Conservation (phyloP, 106 monocot species). For the Dioscorea dumetorum region DNA sequence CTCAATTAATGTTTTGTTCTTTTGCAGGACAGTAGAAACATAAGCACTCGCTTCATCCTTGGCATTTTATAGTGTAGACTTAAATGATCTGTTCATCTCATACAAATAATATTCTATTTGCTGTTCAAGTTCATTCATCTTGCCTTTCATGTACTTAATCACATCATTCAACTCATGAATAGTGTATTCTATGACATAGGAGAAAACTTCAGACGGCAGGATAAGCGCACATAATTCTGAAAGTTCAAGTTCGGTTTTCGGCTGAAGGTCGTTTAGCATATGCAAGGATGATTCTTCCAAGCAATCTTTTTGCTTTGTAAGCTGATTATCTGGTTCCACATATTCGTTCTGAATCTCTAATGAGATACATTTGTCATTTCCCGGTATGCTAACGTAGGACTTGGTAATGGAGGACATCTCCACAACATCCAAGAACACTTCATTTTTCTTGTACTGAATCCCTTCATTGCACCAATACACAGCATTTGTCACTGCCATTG, state of each 20-base stretch:
- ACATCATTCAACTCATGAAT: conserved; percentile 27
- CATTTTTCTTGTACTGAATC: too few relatives aligned
- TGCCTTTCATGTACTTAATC: conserved; percentile 27
- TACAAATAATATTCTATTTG: conserved; percentile 40
- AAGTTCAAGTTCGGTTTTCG: conserved; percentile 36
- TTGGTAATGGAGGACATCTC: too few relatives aligned
- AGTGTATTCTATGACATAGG: conserved; percentile 52
- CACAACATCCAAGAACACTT: too few relatives aligned
- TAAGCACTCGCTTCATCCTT: conserved; percentile 38
- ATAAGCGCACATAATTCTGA: conserved; percentile 36
- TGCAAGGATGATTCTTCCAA: conserved; percentile 23
- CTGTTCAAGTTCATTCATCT: conserved; percentile 31
- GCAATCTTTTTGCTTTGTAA: conserved; percentile 9
- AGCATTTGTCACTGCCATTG: too few relatives aligned
- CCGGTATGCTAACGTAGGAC: too few relatives aligned
- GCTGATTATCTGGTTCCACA: conserved; percentile 6
- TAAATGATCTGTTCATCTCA: conserved; percentile 34
- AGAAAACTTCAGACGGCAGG: conserved; percentile 46
- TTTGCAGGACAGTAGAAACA: too few relatives aligned
- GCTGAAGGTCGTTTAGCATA: conserved; percentile 9
- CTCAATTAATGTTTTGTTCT: too few relatives aligned
- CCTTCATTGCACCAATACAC: too few relatives aligned
- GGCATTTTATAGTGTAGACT: conserved; percentile 27
- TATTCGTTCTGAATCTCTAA: neutral
- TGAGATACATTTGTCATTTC: too few relatives aligned